Evolutionary conservation across 179 eudicot genomes (phyloP).

Genomic region (Beta lomatogona): DNA sequence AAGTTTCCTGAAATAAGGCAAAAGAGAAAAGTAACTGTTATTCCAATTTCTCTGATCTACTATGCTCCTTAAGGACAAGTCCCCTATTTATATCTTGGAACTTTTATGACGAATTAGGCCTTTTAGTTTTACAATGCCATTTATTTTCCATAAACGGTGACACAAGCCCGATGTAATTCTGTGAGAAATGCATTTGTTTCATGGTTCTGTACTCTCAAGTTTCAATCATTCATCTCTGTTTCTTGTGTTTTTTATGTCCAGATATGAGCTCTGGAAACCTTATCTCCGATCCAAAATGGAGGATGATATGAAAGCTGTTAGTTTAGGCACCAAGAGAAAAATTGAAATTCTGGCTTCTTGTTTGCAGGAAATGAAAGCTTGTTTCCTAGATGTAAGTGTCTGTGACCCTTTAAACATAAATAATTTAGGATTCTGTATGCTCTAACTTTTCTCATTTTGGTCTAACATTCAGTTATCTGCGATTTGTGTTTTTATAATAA

Average conservation of each 20-base stretch:
- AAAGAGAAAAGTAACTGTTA: no score
- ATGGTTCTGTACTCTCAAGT: background rate
- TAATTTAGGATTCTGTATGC: background rate
- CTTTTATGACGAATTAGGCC: background rate
- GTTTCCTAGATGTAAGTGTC: slow-evolving; percentile 78
- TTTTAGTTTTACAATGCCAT: background rate
- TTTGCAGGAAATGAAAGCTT: slow-evolving; percentile 85
- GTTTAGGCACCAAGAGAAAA: slow-evolving; percentile 74
- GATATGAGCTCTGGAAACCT: slow-evolving; percentile 97
- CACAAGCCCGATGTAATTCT: background rate
- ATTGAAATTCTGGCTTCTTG: slow-evolving; percentile 70
- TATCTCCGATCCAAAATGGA: slow-evolving; percentile 94
- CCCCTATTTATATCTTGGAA: background rate
- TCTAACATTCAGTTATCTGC: background rate
- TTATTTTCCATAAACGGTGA: background rate
- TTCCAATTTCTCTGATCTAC: background rate
- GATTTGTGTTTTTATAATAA: background rate
- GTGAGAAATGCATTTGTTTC: slow-evolving; percentile 5
- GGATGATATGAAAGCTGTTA: slow-evolving; percentile 91
- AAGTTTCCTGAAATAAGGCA: background rate
- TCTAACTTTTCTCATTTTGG: background rate
- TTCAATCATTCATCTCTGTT: background rate
- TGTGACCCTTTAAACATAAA: background rate
- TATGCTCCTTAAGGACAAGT: background rate
- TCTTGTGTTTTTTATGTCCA: slow-evolving; percentile 29